Evolutionary conservation across 1,139 yeast species (phyloP).

Genomic region (Zygosaccharomyces sapae): DNA sequence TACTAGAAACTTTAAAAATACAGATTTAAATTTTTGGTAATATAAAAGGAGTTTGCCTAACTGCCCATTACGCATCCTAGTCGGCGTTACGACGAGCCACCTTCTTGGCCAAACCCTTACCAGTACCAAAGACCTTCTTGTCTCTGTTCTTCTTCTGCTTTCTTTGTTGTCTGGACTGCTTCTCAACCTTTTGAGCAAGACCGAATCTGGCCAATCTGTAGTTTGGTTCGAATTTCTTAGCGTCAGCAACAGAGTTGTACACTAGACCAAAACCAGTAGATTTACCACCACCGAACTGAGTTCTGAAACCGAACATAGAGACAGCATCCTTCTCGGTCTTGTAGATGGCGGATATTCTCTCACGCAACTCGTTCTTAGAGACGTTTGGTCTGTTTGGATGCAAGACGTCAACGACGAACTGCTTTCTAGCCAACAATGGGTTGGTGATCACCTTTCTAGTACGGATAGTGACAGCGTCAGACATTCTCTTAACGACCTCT

Average conservation of each 20-base stretch:
- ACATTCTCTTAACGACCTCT: slow-evolving; percentile 12
- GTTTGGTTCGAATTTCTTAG: slow-evolving; percentile 97
- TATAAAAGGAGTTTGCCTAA: slow-evolving; percentile 13
- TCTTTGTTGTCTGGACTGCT: slow-evolving; percentile 99
- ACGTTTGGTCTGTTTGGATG: slow-evolving; percentile 99
- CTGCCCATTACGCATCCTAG: slow-evolving; percentile 25
- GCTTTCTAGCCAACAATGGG: slow-evolving; percentile 99
- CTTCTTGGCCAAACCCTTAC: slow-evolving; percentile 89
- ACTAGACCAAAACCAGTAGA: slow-evolving; percentile 99
- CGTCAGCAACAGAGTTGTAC: slow-evolving; percentile 97
- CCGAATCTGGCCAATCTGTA: slow-evolving; percentile 99
- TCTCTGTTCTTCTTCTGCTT: slow-evolving; percentile 99
- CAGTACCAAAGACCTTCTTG: slow-evolving; percentile 98
- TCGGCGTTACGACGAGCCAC: slow-evolving; percentile 59
- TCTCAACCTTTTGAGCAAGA: slow-evolving; percentile 91
- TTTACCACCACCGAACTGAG: slow-evolving; percentile 99
- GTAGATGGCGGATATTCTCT: slow-evolving; percentile 93
- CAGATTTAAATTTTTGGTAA: slow-evolving; percentile 12
- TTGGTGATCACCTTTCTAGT: slow-evolving; percentile 99
- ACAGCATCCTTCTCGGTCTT: slow-evolving; percentile 98
- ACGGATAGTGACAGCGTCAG: slow-evolving; percentile 99
- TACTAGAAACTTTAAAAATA: slow-evolving; percentile 18
- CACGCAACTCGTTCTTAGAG: slow-evolving; percentile 99
- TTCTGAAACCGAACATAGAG: slow-evolving; percentile 98
- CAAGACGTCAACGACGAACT: slow-evolving; percentile 98